Evolutionary conservation across 306 rosid species (phyloP).

Genomic region (Cyclanthera cordifolia): DNA sequence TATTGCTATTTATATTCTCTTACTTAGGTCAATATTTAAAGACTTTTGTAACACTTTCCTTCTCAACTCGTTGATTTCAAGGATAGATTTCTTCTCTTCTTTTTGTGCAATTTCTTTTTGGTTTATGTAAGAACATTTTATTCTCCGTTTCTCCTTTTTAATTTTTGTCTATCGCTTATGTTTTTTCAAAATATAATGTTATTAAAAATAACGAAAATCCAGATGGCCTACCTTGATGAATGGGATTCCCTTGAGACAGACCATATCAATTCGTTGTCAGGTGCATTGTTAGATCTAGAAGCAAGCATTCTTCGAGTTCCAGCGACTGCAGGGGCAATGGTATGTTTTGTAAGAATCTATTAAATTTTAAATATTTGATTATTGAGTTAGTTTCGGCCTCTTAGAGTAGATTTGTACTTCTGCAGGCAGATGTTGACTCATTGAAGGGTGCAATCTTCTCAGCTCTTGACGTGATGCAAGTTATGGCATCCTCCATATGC

Average conservation of each 20-base stretch:
- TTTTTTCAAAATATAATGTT: not conserved
- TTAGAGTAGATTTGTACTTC: constrained; percentile 12
- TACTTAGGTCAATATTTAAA: not conserved
- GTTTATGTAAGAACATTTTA: not conserved
- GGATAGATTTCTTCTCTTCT: not conserved
- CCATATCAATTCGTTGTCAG: constrained; percentile 64
- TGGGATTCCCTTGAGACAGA: constrained; percentile 77
- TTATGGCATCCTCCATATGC: constrained; percentile 76
- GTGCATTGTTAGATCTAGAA: constrained; percentile 86
- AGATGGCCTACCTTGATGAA: constrained; percentile 71
- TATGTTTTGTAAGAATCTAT: constrained; percentile 23
- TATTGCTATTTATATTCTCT: not conserved
- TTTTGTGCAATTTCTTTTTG: not conserved
- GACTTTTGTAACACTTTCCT: not conserved
- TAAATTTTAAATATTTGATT: constrained; percentile 14
- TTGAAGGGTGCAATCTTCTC: constrained; percentile 79
- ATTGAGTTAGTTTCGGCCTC: constrained; percentile 11
- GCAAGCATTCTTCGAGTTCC: constrained; percentile 94
- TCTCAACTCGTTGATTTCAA: not conserved
- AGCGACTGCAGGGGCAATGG: constrained; percentile 69
- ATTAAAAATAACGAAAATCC: constrained; percentile 16
- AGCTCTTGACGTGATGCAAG: constrained; percentile 80
- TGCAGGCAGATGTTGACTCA: constrained; percentile 80
- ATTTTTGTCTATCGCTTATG: not conserved
- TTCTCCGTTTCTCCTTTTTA: not conserved